Conservation (phyloP, 345 rosid species). For the Eucalyptus sideroxylon region DNA sequence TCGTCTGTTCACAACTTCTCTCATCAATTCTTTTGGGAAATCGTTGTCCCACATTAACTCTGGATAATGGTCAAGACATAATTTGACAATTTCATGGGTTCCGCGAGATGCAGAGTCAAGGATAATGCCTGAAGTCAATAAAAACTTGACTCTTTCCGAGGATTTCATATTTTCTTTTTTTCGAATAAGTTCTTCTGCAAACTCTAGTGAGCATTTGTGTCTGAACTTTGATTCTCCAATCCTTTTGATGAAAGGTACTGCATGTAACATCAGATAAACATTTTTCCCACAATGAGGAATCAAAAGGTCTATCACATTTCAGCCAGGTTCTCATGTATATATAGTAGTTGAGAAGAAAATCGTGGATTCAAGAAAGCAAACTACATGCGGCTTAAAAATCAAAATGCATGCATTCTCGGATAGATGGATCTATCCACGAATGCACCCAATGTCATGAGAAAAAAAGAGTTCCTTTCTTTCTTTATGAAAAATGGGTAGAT, state of each 20-base stretch:
- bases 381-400: neutral
- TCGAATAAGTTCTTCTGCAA: neutral
- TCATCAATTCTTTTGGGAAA: neutral
- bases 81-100: no score
- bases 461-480: neutral
- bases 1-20: neutral
- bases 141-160: no score
- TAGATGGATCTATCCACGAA: no score
- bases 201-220: neutral
- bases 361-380: neutral
- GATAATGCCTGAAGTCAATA: neutral
- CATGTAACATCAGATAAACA: neutral
- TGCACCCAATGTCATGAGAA: neutral
- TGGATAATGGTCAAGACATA: neutral
- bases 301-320: neutral
- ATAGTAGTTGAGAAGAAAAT: neutral
- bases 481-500: neutral
- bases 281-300: neutral
- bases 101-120: neutral
- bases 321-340: neutral
- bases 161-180: rapidly evolving
- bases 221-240: neutral
- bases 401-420: neutral
- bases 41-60: neutral
- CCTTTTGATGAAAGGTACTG: neutral